Evolutionary conservation across 1,284 basidiomycete genomes (phyloP).

Genomic region (Ceratobasidium papillatum): DNA sequence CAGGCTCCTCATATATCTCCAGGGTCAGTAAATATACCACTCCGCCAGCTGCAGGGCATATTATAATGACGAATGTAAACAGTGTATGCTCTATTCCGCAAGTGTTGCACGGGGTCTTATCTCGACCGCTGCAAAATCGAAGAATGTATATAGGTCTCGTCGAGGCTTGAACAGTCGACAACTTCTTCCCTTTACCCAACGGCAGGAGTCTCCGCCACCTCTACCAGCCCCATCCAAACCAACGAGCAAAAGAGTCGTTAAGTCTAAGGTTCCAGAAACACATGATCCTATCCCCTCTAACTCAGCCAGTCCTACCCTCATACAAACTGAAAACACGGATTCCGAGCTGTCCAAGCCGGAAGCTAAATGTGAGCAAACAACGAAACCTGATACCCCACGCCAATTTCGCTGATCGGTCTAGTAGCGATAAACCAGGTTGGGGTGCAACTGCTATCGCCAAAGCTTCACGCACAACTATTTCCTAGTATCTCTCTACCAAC

Average conservation of each 20-base stretch:
- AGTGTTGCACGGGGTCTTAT: background rate
- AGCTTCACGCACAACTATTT: conserved; percentile 86
- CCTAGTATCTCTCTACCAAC: conserved; percentile 70
- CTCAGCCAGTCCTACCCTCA: background rate
- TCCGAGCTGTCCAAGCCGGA: background rate
- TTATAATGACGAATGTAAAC: background rate
- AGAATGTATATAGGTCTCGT: background rate
- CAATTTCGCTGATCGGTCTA: background rate
- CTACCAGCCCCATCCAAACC: background rate
- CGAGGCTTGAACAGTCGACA: background rate
- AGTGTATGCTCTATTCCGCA: conserved; percentile 13
- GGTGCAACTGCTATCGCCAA: conserved; percentile 88
- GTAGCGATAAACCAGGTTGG: conserved; percentile 79
- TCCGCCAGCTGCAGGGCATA: too few relatives aligned
- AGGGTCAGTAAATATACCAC: background rate
- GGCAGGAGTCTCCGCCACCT: background rate
- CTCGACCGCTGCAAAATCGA: background rate
- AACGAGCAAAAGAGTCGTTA: background rate
- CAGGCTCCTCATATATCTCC: background rate
- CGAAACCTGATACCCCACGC: background rate
- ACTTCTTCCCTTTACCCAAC: background rate
- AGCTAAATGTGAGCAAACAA: conserved; percentile 10
- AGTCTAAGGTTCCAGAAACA: background rate
- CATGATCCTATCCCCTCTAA: background rate
- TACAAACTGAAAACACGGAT: background rate